These are phyloP conservation scores for Melaleuca quinquenervia DNA, from an alignment of 345 rosid genomes.

Conservation along the genomic window DNA sequence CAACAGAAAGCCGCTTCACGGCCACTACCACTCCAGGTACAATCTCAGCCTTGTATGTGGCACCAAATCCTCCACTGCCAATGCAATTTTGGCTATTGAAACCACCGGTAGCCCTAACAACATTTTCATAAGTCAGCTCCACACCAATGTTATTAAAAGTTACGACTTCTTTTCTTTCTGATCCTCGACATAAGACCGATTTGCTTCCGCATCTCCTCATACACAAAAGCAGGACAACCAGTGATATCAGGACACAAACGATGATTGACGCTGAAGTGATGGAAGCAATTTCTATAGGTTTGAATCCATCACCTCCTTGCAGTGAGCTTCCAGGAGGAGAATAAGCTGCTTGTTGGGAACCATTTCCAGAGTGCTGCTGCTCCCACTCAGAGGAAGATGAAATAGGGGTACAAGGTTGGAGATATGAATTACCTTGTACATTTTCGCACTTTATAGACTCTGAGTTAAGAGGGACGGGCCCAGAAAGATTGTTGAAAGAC, in stretches of 20 bases:
- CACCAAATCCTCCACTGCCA: slow-evolving; percentile 47
- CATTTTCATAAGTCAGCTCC: slow-evolving; percentile 36
- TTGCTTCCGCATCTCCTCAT: slow-evolving; percentile 23
- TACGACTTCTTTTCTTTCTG: slow-evolving; percentile 26
- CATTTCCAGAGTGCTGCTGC: slow-evolving; percentile 16
- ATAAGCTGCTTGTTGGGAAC: slow-evolving; percentile 17
- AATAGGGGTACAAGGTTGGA: slow-evolving; percentile 17
- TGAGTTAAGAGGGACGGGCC: slow-evolving; percentile 24
- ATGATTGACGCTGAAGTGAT: slow-evolving; percentile 23
- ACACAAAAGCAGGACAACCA: slow-evolving; percentile 18
- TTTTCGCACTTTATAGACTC: slow-evolving; percentile 15
- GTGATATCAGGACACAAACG: slow-evolving; percentile 15
- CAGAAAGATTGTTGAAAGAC: slow-evolving; percentile 46
- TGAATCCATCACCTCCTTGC: slow-evolving; percentile 8
- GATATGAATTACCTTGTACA: slow-evolving; percentile 27
- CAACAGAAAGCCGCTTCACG: slow-evolving; percentile 37
- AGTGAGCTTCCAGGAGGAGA: slow-evolving; percentile 15
- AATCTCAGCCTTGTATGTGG: slow-evolving; percentile 45
- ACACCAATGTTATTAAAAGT: slow-evolving; percentile 29
- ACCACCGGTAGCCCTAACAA: slow-evolving; percentile 35
- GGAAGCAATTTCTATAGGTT: slow-evolving; percentile 31
- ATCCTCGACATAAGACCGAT: slow-evolving; percentile 19
- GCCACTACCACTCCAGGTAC: slow-evolving; percentile 34
- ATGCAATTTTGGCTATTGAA: slow-evolving; percentile 39
- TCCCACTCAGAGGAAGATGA: slow-evolving; percentile 20